Percentiles rank a stretch among this genome's conserved stretches.
Conservation (phyloP, 768 basidiomycete genomes). For the Amanita phalloides region DNA sequence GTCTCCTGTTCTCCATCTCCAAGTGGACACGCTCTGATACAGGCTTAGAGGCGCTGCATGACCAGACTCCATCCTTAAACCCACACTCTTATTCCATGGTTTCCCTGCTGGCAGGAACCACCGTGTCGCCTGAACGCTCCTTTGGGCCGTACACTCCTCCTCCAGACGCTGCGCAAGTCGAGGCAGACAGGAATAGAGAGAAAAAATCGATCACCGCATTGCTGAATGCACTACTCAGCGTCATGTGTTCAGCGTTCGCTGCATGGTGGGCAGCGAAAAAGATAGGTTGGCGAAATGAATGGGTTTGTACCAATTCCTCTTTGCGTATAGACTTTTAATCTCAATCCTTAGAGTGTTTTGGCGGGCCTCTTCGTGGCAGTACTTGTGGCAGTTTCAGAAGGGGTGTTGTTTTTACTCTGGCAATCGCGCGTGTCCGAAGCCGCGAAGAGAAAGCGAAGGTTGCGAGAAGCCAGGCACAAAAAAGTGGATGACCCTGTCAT, state of each 20-base stretch:
- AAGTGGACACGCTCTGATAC: slow-evolving; percentile 53
- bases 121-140: slow-evolving; percentile 67
- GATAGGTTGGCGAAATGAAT: slow-evolving; percentile 60
- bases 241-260: slow-evolving; percentile 54
- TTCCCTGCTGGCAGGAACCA: slow-evolving; percentile 65
- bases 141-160: slow-evolving; percentile 44
- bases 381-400: slow-evolving; percentile 63
- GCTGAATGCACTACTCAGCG: slow-evolving; percentile 61
- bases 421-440: slow-evolving; percentile 26
- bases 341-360: slow-evolving; percentile 38
- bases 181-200: slow-evolving; percentile 38
- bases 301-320: slow-evolving; percentile 36
- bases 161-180: slow-evolving; percentile 35
- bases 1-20: slow-evolving; percentile 46
- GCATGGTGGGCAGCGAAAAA: slow-evolving; percentile 64
- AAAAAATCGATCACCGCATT: slow-evolving; percentile 58
- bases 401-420: slow-evolving; percentile 65
- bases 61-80: slow-evolving; percentile 32
- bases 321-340: background rate
- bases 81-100: slow-evolving; percentile 56
- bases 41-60: slow-evolving; percentile 28
- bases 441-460: slow-evolving; percentile 11
- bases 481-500: slow-evolving; percentile 20
- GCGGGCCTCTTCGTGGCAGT: slow-evolving; percentile 49
- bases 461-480: slow-evolving; percentile 19